These are phyloP conservation scores for Arachnopeziza araneosa DNA, from an alignment of 2,329 filamentous ascomycete genomes.

Conservation along the genomic window DNA sequence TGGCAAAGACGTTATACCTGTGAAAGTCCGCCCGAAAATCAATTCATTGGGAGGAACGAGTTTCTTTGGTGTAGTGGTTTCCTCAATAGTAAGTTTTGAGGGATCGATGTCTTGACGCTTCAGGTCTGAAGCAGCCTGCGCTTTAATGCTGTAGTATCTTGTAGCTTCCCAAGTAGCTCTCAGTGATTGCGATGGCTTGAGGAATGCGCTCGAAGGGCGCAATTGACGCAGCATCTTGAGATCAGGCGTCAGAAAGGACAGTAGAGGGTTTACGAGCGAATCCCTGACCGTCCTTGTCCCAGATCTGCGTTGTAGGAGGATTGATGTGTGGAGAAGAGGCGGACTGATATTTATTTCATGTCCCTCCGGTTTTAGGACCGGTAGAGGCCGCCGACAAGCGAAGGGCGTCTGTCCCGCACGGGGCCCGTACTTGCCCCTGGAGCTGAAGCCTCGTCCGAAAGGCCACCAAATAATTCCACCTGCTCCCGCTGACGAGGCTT, in stretches of 20 bases:
- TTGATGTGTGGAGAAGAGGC: background rate
- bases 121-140: background rate
- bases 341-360: background rate
- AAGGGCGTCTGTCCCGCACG: background rate
- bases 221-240: constrained; percentile 43
- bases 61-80: constrained; percentile 69
- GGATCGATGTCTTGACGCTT: constrained; percentile 57
- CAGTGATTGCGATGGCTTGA: constrained; percentile 29
- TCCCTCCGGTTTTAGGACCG: background rate
- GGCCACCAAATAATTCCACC: constrained; percentile 9
- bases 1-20: constrained; percentile 49
- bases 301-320: background rate
- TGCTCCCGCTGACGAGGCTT: constrained; percentile 10
- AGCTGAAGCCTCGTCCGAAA: constrained; percentile 10
- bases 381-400: background rate
- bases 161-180: constrained; percentile 26
- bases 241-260: constrained; percentile 4
- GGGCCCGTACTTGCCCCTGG: background rate
- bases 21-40: constrained; percentile 86
- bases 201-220: constrained; percentile 37
- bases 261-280: background rate
- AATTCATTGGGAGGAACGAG: constrained; percentile 73
- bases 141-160: constrained; percentile 31
- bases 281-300: background rate
- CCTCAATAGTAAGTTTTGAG: constrained; percentile 67